Percentiles rank a stretch among this genome's conserved stretches.
phyloP scores from a whole-genome alignment of 2,329 filamentous ascomycete species.

The Ophiostoma ulmi region DNA sequence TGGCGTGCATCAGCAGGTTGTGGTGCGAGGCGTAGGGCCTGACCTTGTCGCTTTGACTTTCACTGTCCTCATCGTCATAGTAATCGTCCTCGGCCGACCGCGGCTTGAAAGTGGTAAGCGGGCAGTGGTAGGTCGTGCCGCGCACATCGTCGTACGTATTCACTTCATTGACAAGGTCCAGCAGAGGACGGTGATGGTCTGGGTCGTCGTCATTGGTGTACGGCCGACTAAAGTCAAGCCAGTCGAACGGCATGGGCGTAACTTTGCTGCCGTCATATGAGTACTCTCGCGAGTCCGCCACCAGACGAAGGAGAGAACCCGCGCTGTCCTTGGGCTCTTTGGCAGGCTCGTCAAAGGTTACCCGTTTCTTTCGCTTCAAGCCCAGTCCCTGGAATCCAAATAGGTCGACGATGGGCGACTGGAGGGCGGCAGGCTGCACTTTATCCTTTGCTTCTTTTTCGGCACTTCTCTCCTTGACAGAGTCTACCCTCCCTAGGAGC shows the following conservation, averaged over 20 bases:
- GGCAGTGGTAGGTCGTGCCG: conserved; percentile 44
- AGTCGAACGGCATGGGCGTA: conserved; percentile 50
- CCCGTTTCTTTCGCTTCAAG: not conserved
- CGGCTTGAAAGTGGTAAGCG: conserved; percentile 35
- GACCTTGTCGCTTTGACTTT: conserved; percentile 22
- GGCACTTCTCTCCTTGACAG: not conserved
- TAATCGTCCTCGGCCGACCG: conserved; percentile 27
- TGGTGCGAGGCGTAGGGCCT: conserved; percentile 44
- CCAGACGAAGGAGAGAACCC: not conserved
- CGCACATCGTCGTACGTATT: conserved; percentile 39
- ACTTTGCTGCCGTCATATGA: not conserved
- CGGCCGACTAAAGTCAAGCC: conserved; percentile 46
- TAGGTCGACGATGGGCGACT: not conserved
- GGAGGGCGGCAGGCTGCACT: not conserved
- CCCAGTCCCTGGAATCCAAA: not conserved
- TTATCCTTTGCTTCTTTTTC: not conserved
- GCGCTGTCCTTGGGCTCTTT: not conserved
- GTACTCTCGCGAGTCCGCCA: not conserved
- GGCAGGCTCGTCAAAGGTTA: not conserved
- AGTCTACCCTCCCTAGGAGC: not conserved
- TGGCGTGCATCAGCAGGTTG: conserved; percentile 52
- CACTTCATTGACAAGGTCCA: conserved; percentile 44
- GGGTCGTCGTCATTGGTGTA: conserved; percentile 46
- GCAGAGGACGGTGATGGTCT: conserved; percentile 45
- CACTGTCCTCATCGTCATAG: not conserved